These are phyloP conservation scores for Domatiomyces catenatus DNA, from an alignment of 2,329 filamentous ascomycete genomes.

Conservation along the genomic window DNA sequence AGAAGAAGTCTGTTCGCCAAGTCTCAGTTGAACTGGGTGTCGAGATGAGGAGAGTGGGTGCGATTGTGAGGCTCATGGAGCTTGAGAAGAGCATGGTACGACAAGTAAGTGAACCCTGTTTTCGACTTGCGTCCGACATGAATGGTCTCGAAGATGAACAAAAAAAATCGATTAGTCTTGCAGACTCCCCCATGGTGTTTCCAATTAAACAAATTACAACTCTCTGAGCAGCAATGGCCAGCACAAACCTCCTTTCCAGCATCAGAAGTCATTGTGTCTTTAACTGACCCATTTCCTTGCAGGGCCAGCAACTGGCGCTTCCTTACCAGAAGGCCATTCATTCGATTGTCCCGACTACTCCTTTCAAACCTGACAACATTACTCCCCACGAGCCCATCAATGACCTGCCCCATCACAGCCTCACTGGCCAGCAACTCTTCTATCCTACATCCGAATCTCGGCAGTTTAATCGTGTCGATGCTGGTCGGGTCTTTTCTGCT, in stretches of 20 bases:
- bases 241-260: constrained; percentile 10
- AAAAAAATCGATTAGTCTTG: constrained; percentile 95
- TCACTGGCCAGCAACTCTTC: constrained; percentile 42
- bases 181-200: constrained; percentile 76
- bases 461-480: constrained; percentile 49
- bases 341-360: constrained; percentile 62
- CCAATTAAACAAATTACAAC: constrained; percentile 56
- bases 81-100: constrained; percentile 63
- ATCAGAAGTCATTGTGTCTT: constrained; percentile 5
- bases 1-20: constrained; percentile 54
- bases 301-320: constrained; percentile 63
- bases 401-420: constrained; percentile 44
- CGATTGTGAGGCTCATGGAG: constrained; percentile 71
- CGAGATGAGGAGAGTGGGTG: constrained; percentile 69
- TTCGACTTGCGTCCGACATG: not conserved
- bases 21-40: constrained; percentile 65
- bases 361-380: constrained; percentile 23
- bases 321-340: constrained; percentile 65
- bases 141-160: constrained; percentile 46
- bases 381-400: constrained; percentile 46
- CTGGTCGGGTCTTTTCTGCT: constrained; percentile 43
- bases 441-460: constrained; percentile 49
- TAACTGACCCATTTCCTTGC: constrained; percentile 1
- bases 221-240: constrained; percentile 43
- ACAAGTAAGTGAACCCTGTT: constrained; percentile 46